These are phyloP conservation scores for Leccinum arenicola DNA, from an alignment of 768 basidiomycete genomes.

Conservation along the genomic window DNA sequence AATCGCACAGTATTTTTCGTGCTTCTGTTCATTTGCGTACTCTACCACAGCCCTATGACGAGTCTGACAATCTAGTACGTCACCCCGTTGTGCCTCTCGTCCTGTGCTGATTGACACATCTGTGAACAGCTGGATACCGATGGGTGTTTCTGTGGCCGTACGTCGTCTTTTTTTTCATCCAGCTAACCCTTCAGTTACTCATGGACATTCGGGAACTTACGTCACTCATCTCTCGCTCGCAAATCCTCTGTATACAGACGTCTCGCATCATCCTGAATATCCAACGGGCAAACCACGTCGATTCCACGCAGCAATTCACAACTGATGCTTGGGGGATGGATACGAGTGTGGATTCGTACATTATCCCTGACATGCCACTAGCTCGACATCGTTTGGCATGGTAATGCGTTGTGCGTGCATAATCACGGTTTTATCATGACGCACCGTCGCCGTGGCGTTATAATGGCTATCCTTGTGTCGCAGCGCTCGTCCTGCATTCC, in stretches of 20 bases:
- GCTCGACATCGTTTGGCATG: background rate
- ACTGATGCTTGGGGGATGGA: constrained; percentile 5
- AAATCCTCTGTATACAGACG: background rate
- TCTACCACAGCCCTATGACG: constrained; percentile 3
- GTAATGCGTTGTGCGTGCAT: background rate
- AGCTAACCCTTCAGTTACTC: background rate
- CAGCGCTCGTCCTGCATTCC: background rate
- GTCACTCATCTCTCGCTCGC: background rate
- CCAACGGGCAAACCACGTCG: background rate
- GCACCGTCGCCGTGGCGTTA: background rate
- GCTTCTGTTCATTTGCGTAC: background rate
- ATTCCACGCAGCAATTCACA: background rate
- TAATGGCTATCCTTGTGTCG: background rate
- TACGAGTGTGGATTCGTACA: constrained; percentile 14
- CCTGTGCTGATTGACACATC: background rate
- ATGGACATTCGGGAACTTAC: background rate
- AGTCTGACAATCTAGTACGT: constrained; percentile 17
- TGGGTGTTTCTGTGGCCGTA: constrained; percentile 17
- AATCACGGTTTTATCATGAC: background rate
- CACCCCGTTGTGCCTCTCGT: background rate
- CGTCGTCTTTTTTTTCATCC: background rate
- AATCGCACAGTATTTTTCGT: constrained; percentile 6
- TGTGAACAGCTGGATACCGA: constrained; percentile 20
- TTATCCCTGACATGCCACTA: constrained; percentile 3
- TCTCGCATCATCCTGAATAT: background rate